Conservation (phyloP, 306 rosid genomes). For the Urtica urens region DNA sequence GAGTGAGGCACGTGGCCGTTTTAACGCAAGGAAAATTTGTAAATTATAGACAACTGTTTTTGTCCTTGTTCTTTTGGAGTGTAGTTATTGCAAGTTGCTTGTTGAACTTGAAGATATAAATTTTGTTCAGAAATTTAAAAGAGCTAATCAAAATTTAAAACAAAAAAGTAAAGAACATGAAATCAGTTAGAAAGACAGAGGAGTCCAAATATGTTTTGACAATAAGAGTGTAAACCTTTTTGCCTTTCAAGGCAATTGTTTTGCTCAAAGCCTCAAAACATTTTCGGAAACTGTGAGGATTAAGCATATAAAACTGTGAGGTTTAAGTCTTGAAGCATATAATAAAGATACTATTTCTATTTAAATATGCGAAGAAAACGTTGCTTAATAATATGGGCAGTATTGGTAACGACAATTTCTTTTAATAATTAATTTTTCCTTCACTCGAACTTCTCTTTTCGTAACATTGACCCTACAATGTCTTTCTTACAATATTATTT, state of each 20-base stretch:
- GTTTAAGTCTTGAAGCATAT: background rate
- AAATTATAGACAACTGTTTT: constrained; percentile 2
- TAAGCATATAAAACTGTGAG: background rate
- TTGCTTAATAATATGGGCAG: background rate
- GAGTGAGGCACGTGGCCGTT: background rate
- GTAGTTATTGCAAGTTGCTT: constrained; percentile 1
- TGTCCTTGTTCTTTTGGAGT: constrained; percentile 9
- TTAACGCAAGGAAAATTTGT: background rate
- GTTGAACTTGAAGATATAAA: background rate
- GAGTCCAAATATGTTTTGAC: constrained; percentile 5
- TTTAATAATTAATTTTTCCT: background rate
- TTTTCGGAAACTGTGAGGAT: background rate
- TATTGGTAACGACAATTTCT: background rate
- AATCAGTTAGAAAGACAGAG: background rate
- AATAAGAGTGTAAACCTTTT: background rate
- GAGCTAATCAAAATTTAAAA: background rate
- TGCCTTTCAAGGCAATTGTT: background rate
- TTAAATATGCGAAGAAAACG: constrained; percentile 5
- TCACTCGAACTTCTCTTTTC: too few relatives aligned
- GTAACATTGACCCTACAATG: too few relatives aligned
- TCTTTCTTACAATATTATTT: too few relatives aligned
- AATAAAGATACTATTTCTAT: background rate
- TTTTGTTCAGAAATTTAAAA: constrained; percentile 7
- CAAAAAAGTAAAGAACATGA: background rate
- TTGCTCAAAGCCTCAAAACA: background rate